These are phyloP conservation scores for Omphalotus guepiniiformis DNA, from an alignment of 768 basidiomycete genomes.

Conservation along the genomic window DNA sequence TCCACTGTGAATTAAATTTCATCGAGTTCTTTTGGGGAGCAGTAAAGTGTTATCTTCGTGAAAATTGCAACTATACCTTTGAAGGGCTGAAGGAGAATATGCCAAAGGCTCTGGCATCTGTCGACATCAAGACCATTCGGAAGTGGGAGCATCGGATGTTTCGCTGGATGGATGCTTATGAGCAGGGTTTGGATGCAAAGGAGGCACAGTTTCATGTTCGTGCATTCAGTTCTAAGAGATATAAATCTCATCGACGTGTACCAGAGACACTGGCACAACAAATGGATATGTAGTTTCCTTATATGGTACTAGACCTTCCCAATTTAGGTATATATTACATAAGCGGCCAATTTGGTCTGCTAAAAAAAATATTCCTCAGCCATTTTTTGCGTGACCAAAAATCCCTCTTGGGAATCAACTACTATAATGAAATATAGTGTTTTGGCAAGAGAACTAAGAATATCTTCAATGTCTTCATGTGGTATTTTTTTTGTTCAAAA, in stretches of 20 bases:
- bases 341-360: too few species aligned
- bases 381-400: too few species aligned
- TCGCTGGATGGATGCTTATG: slow-evolving; percentile 31
- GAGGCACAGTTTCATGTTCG: slow-evolving; percentile 27
- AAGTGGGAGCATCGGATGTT: slow-evolving; percentile 30
- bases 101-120: slow-evolving; percentile 16
- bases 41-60: slow-evolving; percentile 21
- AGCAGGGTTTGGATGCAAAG: slow-evolving; percentile 18
- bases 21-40: slow-evolving; percentile 18
- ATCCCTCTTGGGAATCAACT: too few species aligned
- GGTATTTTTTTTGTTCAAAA: too few species aligned
- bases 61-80: slow-evolving; percentile 23
- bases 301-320: too few species aligned
- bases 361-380: too few species aligned
- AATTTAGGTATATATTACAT: too few species aligned
- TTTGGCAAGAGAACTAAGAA: too few species aligned
- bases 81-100: slow-evolving; percentile 21
- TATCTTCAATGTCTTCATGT: too few species aligned
- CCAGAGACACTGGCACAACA: slow-evolving; percentile 12
- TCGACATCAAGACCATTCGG: slow-evolving; percentile 22
- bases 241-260: slow-evolving; percentile 22
- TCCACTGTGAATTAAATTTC: slow-evolving; percentile 7
- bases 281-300: too few species aligned
- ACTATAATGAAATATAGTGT: too few species aligned
- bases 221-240: slow-evolving; percentile 26